phyloP scores from a whole-genome alignment of 2,329 filamentous ascomycete species.

The Ilyonectria mors-panacis region DNA sequence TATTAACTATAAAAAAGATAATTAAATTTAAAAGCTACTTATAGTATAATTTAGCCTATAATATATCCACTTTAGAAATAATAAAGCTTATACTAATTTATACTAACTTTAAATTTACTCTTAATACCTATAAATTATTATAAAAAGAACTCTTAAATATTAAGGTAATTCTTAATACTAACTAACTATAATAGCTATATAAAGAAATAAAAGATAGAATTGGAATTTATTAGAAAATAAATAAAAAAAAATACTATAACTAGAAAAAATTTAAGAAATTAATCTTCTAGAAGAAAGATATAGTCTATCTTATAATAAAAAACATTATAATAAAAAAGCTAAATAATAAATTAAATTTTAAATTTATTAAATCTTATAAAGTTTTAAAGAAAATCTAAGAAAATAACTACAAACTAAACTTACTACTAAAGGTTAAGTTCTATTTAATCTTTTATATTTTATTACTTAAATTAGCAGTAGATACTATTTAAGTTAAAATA shows the following conservation, averaged over 20 bases:
- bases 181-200: too few species aligned
- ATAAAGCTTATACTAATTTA: constrained; percentile 18
- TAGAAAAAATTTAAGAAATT: constrained; percentile 33
- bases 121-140: background rate
- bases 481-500: too few species aligned
- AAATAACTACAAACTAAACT: too few species aligned
- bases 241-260: constrained; percentile 35
- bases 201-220: constrained; percentile 1
- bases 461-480: too few species aligned
- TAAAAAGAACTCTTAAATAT: constrained; percentile 2
- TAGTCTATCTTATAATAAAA: constrained; percentile 35
- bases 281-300: constrained; percentile 33
- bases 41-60: constrained; percentile 22
- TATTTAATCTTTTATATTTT: too few species aligned
- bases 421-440: too few species aligned
- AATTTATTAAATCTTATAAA: constrained; percentile 35
- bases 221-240: constrained; percentile 11
- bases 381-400: too few species aligned
- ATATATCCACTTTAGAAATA: constrained; percentile 11
- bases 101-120: constrained; percentile 26
- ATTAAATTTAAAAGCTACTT: constrained; percentile 16
- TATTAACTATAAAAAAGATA: constrained; percentile 23
- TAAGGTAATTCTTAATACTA: too few species aligned
- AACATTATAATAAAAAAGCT: constrained; percentile 35
- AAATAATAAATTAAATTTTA: constrained; percentile 38